These are phyloP conservation scores for Lenzites betulinus DNA, from an alignment of 768 basidiomycete species.

Conservation along the genomic window DNA sequence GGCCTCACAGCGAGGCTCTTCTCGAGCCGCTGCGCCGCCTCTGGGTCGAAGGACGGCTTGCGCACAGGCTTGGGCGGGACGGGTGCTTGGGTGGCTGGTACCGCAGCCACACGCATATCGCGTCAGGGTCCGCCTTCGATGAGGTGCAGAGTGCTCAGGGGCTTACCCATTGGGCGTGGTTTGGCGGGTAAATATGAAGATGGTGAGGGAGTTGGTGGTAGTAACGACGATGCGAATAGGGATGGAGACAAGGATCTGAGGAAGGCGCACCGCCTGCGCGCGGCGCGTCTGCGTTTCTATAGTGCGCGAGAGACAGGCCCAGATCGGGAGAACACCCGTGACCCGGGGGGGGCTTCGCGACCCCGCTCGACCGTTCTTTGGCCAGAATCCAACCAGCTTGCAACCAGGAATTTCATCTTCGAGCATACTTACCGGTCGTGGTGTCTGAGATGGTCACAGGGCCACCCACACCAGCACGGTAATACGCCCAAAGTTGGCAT, in stretches of 20 bases:
- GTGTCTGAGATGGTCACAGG: too few relatives aligned
- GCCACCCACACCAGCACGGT: too few relatives aligned
- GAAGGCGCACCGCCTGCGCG: not conserved
- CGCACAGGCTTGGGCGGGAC: conserved; percentile 20
- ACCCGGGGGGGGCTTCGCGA: not conserved
- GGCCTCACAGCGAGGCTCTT: conserved; percentile 54
- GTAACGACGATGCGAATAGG: conserved; percentile 1
- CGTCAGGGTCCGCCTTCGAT: too few relatives aligned
- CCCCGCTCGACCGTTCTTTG: not conserved
- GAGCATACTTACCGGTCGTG: too few relatives aligned
- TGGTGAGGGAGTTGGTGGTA: not conserved
- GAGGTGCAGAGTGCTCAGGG: not conserved
- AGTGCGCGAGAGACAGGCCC: conserved; percentile 12
- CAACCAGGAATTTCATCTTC: too few relatives aligned
- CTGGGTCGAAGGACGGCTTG: conserved; percentile 36
- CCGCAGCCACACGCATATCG: not conserved
- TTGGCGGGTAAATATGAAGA: not conserved
- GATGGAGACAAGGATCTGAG: not conserved
- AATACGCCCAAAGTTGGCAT: too few relatives aligned
- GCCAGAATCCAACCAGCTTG: too few relatives aligned
- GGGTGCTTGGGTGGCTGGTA: conserved; percentile 1
- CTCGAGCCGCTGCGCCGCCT: conserved; percentile 51
- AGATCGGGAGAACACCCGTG: conserved; percentile 8
- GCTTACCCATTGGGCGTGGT: conserved; percentile 9
- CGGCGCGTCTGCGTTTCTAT: conserved; percentile 11